phyloP scores from a whole-genome alignment of 768 basidiomycete species.

The Strobilomyces dryophilus region DNA sequence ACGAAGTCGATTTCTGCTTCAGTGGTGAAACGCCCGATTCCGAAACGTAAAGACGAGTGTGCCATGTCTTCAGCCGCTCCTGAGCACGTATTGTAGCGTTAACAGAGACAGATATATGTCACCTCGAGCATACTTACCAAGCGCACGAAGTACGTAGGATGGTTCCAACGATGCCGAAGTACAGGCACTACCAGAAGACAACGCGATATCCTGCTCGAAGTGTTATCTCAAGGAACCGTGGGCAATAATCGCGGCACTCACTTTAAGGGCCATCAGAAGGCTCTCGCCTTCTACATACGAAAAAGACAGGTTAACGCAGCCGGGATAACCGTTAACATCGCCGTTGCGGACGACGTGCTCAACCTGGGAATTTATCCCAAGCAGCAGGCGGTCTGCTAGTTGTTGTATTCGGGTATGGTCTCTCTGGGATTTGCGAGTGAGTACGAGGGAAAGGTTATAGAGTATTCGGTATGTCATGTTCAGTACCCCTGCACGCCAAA shows the following conservation, averaged over 20 bases:
- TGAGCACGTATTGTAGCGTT: constrained; percentile 20
- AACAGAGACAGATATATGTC: neutral
- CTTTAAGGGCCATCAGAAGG: constrained; percentile 96
- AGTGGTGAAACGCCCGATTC: constrained; percentile 96
- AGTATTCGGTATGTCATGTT: constrained; percentile 25
- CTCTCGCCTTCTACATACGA: constrained; percentile 97
- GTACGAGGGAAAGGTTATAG: neutral
- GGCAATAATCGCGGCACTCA: constrained; percentile 25
- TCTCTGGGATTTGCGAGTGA: constrained; percentile 42
- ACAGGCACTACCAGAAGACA: constrained; percentile 97
- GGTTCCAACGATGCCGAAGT: constrained; percentile 98
- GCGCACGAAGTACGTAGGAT: constrained; percentile 93
- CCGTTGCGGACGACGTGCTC: constrained; percentile 95
- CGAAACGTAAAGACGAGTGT: constrained; percentile 95
- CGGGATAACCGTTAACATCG: constrained; percentile 86
- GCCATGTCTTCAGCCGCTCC: constrained; percentile 99
- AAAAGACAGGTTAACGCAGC: constrained; percentile 94
- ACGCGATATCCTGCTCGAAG: constrained; percentile 74
- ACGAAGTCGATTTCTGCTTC: constrained; percentile 97
- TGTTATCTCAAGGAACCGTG: neutral
- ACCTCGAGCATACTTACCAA: constrained; percentile 49
- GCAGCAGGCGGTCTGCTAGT: constrained; percentile 77
- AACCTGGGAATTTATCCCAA: constrained; percentile 76
- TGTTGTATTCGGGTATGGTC: constrained; percentile 73
- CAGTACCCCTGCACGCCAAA: constrained; percentile 94